phyloP scores from a whole-genome alignment of 2,329 filamentous ascomycete species.

The Neurospora sp. region DNA sequence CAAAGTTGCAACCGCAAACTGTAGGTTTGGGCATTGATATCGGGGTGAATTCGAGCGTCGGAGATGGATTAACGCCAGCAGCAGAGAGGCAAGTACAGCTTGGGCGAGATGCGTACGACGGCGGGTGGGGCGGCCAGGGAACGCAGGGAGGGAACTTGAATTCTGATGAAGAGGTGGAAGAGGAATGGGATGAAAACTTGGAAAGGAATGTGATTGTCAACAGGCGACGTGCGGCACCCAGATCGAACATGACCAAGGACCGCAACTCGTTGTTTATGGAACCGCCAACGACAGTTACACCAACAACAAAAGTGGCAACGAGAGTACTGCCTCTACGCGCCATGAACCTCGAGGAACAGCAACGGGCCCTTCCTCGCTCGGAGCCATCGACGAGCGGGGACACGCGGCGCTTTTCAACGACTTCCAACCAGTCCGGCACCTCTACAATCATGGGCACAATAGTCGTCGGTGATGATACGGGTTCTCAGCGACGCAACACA shows the following conservation, averaged over 20 bases:
- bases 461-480: conserved; percentile 35
- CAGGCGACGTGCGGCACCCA: conserved; percentile 29
- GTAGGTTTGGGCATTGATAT: conserved; percentile 31
- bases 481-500: conserved; percentile 41
- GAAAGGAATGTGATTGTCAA: conserved; percentile 44
- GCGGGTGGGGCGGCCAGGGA: conserved; percentile 37
- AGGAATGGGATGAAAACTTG: conserved; percentile 46
- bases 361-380: conserved; percentile 26
- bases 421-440: conserved; percentile 43
- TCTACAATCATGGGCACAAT: conserved; percentile 51
- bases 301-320: conserved; percentile 33
- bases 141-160: conserved; percentile 5
- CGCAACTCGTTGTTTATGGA: conserved; percentile 26
- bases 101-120: conserved; percentile 39
- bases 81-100: conserved; percentile 36
- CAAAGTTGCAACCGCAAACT: conserved; percentile 23
- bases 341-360: conserved; percentile 2
- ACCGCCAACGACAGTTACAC: conserved; percentile 17
- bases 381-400: conserved; percentile 34
- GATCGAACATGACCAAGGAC: conserved; percentile 19
- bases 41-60: conserved; percentile 31
- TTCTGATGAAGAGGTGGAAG: conserved; percentile 36
- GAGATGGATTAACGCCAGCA: conserved; percentile 31
- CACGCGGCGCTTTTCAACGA: conserved; percentile 39
- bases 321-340: not conserved